These are phyloP conservation scores for Suillus occidentalis DNA, from an alignment of 768 basidiomycete species.

Conservation along the genomic window DNA sequence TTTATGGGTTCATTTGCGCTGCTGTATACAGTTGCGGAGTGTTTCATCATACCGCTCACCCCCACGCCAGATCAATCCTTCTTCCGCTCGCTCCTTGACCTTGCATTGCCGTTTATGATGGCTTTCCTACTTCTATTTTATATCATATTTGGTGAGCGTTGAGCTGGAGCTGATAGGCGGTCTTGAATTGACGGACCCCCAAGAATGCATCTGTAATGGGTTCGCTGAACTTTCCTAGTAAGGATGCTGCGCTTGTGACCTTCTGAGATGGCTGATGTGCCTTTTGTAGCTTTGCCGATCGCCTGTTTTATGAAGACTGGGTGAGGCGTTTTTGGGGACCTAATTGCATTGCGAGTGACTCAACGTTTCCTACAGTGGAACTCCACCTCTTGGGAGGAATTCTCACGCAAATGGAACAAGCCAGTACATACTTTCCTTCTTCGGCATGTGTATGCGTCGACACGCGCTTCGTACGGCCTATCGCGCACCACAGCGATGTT, in stretches of 20 bases:
- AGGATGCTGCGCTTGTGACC: conserved; percentile 24
- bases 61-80: conserved; percentile 71
- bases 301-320: conserved; percentile 98
- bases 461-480: conserved; percentile 74
- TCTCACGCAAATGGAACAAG: conserved; percentile 98
- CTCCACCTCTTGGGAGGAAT: conserved; percentile 95
- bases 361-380: conserved; percentile 70
- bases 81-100: conserved; percentile 73
- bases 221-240: conserved; percentile 93
- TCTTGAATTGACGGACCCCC: conserved; percentile 7
- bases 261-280: neutral
- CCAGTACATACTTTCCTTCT: conserved; percentile 94
- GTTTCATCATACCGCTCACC: conserved; percentile 85
- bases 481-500: conserved; percentile 85
- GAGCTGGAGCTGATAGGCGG: neutral
- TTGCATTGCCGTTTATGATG: conserved; percentile 92
- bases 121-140: conserved; percentile 86
- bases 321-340: conserved; percentile 35
- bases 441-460: conserved; percentile 92
- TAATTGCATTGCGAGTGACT: neutral
- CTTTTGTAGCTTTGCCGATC: conserved; percentile 80
- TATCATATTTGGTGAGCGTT: conserved; percentile 69
- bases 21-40: conserved; percentile 91
- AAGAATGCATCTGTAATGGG: conserved; percentile 95
- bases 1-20: conserved; percentile 96